Evolutionary conservation across 495 filamentous ascomycete species (phyloP), one percentile per base, ranked within the genome.

Genomic region (Penicillium psychrofluorescens): DNA sequence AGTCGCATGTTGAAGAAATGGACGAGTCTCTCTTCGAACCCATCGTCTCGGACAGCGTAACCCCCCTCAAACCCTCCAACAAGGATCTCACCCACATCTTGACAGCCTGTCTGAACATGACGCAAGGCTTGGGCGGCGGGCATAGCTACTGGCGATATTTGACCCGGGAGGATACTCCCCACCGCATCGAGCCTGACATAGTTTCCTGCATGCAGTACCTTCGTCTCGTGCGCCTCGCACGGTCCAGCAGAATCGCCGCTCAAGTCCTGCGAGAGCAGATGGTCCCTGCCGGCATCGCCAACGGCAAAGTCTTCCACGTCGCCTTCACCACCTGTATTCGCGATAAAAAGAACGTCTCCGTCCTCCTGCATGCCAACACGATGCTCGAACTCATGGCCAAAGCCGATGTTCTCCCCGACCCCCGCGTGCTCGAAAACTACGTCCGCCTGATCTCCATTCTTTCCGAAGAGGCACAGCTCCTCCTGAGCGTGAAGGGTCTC

Each of bases 81-180:
- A 80, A 80, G 50, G 83, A 82, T 0, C 75, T 96, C 2, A 83
- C 82, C 13, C 53, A 91, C 11, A 54, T 91, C 27, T 50, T 92
- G 35, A 63, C 80, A 38, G 74, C 84, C 6, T 79, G 85, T 44
- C 34, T 53, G 15, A 45, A 43, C 16, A 56, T 69, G 46, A 56
- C 51, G 1, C 62, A 70, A 41, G 61, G 50, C 4, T 35, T 51
- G 22, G 5, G 49, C 51, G 4, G 35, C 52, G 31, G 82, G 79
- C 10, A 58, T 64, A 27, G 65, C 11, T 95, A 96, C 66, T 95
- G 88, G 89, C 59, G 80, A 8, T 54, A 81, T 9, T 66, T 96
- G 46, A 88, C 84, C 0, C 44, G 58, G 14, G 61, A 58, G 1
- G 45, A 58, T 6, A 53, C 56, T 1, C 29, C 56, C 3, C 64